Evolutionary conservation across 768 basidiomycete species (phyloP), one percentile per base, ranked within the genome.

Genomic region (Russula virescens): DNA sequence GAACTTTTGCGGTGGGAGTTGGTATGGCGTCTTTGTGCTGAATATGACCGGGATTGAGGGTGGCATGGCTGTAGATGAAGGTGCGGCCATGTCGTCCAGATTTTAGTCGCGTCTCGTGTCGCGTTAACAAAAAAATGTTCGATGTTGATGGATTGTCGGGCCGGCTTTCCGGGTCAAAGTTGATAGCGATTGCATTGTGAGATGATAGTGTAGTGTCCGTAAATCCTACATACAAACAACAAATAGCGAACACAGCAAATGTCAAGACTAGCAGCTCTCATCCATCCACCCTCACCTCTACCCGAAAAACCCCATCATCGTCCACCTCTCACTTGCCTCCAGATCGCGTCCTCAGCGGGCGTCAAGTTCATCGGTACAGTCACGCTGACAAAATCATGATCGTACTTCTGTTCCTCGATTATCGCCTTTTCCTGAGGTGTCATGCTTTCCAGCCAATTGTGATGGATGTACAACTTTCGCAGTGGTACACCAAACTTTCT

Each of bases 1-100:
- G 72, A 93, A 98, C 70, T 92, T 93, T 73, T 94, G 91, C 1
- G 86, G 80, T 0, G 89, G 94, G 14, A 96, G 82, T 13, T 83
- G 79, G 73, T 94, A 91, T 2, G 76, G 75, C 0, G 87, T 84
- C 58, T 86, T 80, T 0, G 91, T 93, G 19, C 84, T 87, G 69
- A 91, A 87, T 2, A 93, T 73, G 40, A 86, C 84, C 0, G 88
- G 83, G 54, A 83, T 80, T 8, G 81, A 78, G 10, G 73, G 65
- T 13, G 25, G 31, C n/a, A 34, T 26, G 9, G 18, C 31, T 42
- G 49, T 51, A 19, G 61, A 51, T n/a, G 49, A 43, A 3, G 62
- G 43, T 18, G 21, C 42, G 6, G 58, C 63, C 63, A 64, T 64
- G 53, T 34, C 21, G 47, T 35, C 23, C 18, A 28, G 25, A 31